Conservation (phyloP, 1,284 basidiomycete species). For the Marasmius oreades region DNA sequence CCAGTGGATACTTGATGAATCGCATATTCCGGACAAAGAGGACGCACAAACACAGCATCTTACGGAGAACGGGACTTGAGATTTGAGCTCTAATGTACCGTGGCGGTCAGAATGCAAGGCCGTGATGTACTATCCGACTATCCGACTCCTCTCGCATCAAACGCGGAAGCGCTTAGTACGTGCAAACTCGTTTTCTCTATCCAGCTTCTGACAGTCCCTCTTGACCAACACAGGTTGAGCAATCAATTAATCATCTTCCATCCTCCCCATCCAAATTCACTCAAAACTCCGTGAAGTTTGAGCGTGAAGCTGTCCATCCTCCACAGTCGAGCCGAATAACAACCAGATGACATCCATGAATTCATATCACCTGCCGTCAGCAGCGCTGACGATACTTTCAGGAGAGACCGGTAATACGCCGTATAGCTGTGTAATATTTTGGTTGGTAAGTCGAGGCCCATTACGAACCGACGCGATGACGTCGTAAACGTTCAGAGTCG, state of each 20-base stretch:
- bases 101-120: constrained; percentile 13
- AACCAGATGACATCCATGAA: constrained; percentile 58
- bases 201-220: too few species aligned
- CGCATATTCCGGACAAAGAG: constrained; percentile 5
- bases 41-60: neutral
- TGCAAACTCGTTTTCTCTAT: too few species aligned
- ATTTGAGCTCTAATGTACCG: neutral
- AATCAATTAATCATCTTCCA: constrained; percentile 71
- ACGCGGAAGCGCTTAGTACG: too few species aligned
- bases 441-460: constrained; percentile 30
- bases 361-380: constrained; percentile 62
- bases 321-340: constrained; percentile 55
- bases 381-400: constrained; percentile 41
- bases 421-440: constrained; percentile 47
- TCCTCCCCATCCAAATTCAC: constrained; percentile 66
- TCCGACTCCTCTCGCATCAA: too few species aligned
- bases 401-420: constrained; percentile 35
- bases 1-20: constrained; percentile 25
- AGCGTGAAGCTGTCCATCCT: constrained; percentile 38
- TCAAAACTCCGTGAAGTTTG: constrained; percentile 53
- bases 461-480: constrained; percentile 8
- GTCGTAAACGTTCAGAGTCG: constrained; percentile 18
- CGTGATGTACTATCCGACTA: too few species aligned
- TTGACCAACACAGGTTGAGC: constrained; percentile 57
- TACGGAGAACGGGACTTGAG: neutral